Base-by-base conservation (phyloP, 2,329 filamentous ascomycete species). In the Berkeleyomyces basicola region DNA sequence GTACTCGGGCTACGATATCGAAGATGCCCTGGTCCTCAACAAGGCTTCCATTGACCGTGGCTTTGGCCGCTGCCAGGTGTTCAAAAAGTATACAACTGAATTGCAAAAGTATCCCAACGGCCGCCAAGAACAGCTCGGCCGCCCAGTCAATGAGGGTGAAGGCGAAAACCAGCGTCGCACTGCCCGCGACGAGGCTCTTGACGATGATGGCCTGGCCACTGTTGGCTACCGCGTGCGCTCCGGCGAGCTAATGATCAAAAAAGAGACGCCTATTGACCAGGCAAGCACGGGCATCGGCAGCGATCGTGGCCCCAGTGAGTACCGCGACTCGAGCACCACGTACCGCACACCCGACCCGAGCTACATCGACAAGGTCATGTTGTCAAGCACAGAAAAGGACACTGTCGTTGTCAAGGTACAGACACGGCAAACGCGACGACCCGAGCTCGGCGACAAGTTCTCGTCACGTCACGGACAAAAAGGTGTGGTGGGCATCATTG, bases 1-100 rank as follows among this genome's bases (percentile, higher is more conserved):
- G 58, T 99, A 93, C 74, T 97, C 92, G 9, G 93, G 93, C 33
- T 99, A 99, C 74, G 93, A 99, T 83, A 99, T 99, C 68, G 93
- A 99, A 78, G 93, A 99, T 78, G 93, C 93, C 7, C 79, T 99
- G 16, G 92, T 99, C 1, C 73, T 99, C 65, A 99, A 99, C 77
- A 97, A 96, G 76, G 91, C 90, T 7, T 96, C 91, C 0, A 86
- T 90, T 64, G 95, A 99, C 69, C 83, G 93, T 69, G 95, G 93
- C 3, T 99, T 97, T 70, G 95, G 93, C 55, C 85, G 93, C 44
- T 97, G 93, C 70, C 95, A 99, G 71, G 93, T 97, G n/a, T 92
- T 96, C 79, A 87, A 92, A 68, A 99, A 99, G 74, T 90, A 93
- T 71, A 84, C 86, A 10, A 87, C 89, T 3, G 87, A 90, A 64